Evolutionary conservation across 257 asterid genomes (phyloP).

Genomic region (Leptodermis oblonga): DNA sequence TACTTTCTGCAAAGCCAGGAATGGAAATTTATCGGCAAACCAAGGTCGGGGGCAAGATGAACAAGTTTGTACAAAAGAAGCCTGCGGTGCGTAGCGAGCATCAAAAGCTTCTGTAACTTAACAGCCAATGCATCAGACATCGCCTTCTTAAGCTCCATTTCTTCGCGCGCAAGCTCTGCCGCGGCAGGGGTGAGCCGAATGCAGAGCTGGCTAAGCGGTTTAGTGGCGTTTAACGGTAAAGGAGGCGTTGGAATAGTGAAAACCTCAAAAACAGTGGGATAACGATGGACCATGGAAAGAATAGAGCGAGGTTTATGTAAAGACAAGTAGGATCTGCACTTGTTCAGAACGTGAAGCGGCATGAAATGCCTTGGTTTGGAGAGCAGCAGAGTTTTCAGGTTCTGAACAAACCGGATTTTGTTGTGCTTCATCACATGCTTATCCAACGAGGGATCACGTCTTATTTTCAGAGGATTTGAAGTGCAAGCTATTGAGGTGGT

Average conservation of each 20-base stretch:
- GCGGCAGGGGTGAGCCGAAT: slow-evolving; percentile 93
- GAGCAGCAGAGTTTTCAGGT: slow-evolving; percentile 79
- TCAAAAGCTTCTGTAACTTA: slow-evolving; percentile 78
- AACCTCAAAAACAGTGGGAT: slow-evolving; percentile 80
- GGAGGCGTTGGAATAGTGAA: slow-evolving; percentile 63
- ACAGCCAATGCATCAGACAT: slow-evolving; percentile 46
- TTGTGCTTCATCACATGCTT: slow-evolving; percentile 70
- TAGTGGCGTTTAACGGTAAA: slow-evolving; percentile 55
- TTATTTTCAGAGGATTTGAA: slow-evolving; percentile 55
- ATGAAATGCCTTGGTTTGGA: slow-evolving; percentile 84
- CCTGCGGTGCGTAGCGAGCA: slow-evolving; percentile 81
- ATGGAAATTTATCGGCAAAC: slow-evolving; percentile 72
- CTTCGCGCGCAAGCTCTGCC: slow-evolving; percentile 50
- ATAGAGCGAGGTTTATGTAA: slow-evolving; percentile 58
- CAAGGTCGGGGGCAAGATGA: slow-evolving; percentile 83
- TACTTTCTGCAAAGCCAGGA: slow-evolving; percentile 77
- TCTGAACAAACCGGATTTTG: slow-evolving; percentile 69
- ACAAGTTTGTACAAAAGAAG: slow-evolving; percentile 69
- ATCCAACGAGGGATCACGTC: slow-evolving; percentile 74
- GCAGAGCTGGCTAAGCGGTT: slow-evolving; percentile 63
- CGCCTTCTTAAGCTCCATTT: slow-evolving; percentile 48
- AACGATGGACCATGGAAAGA: slow-evolving; percentile 69
- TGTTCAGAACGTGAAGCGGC: slow-evolving; percentile 56
- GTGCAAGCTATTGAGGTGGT: slow-evolving; percentile 30
- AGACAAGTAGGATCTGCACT: slow-evolving; percentile 67